Evolutionary conservation across 2,329 filamentous ascomycete genomes (phyloP).

Genomic region (Colletotrichum phormii): DNA sequence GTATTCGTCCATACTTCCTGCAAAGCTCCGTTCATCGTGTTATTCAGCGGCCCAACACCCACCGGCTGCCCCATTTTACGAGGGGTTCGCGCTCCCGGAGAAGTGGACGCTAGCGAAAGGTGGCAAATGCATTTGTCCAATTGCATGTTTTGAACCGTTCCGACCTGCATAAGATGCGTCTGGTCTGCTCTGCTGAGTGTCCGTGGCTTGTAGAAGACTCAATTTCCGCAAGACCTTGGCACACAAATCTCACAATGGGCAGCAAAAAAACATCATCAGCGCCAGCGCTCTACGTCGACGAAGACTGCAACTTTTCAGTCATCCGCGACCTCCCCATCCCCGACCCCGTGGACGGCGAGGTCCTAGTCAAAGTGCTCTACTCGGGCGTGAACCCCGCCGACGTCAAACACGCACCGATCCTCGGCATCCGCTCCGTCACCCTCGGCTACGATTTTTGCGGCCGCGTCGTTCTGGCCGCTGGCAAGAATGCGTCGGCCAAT

Average conservation of each 20-base stretch:
- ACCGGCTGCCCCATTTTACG: not conserved
- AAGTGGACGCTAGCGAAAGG: not conserved
- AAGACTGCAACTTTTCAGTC: constrained; percentile 16
- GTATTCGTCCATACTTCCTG: not conserved
- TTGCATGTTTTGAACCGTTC: not conserved
- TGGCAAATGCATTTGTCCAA: not conserved
- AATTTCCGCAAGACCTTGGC: too few species aligned
- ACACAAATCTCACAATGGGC: not conserved
- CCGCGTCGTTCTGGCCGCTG: not conserved
- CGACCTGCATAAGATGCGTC: not conserved
- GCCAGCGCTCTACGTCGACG: constrained; percentile 19
- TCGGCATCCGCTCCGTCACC: constrained; percentile 7
- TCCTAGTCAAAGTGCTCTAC: constrained; percentile 8
- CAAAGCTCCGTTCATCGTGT: not conserved
- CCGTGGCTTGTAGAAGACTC: not conserved
- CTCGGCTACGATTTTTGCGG: constrained; percentile 32
- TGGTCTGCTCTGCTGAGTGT: not conserved
- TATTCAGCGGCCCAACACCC: not conserved
- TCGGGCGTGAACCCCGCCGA: constrained; percentile 33
- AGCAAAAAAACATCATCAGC: not conserved
- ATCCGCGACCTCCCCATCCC: constrained; percentile 14
- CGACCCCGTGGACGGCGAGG: not conserved
- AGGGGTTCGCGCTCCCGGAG: not conserved
- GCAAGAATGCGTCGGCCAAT: not conserved
- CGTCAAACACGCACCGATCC: constrained; percentile 9